These are phyloP conservation scores for Ustilago shanxiensis DNA, from an alignment of 1,284 basidiomycete species.

Conservation along the genomic window DNA sequence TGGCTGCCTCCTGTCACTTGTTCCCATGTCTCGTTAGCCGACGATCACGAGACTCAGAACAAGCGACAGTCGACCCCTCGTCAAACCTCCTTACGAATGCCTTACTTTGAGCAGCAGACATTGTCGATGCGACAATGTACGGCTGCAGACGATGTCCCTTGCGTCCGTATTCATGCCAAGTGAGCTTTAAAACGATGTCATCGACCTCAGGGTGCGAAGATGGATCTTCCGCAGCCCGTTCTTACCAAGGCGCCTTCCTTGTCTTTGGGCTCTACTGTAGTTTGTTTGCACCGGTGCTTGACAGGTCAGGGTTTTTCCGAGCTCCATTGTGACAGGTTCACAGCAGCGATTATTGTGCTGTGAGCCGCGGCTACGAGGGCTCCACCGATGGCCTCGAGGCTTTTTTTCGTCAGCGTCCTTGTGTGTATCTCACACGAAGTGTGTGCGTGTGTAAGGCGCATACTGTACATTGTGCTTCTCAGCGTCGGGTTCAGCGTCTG, in stretches of 20 bases:
- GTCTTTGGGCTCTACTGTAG: no score
- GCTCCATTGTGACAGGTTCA: background rate
- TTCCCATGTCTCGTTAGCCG: background rate
- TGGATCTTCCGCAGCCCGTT: background rate
- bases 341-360: no score
- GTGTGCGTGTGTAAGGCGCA: no score
- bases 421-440: no score
- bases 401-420: no score
- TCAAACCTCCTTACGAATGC: background rate
- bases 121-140: background rate
- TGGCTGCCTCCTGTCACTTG: no score
- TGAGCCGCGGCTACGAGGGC: background rate
- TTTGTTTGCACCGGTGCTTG: background rate
- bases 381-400: no score
- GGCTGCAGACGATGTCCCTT: background rate
- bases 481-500: no score
- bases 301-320: background rate
- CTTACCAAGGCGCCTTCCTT: background rate
- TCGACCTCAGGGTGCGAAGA: background rate
- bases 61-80: background rate
- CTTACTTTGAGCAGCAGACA: constrained; percentile 7
- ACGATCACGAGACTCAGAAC: background rate
- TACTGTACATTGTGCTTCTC: no score
- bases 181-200: background rate
- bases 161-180: background rate